Base-by-base conservation (phyloP, 2,329 filamentous ascomycete species). In the Neonectria hederae region DNA sequence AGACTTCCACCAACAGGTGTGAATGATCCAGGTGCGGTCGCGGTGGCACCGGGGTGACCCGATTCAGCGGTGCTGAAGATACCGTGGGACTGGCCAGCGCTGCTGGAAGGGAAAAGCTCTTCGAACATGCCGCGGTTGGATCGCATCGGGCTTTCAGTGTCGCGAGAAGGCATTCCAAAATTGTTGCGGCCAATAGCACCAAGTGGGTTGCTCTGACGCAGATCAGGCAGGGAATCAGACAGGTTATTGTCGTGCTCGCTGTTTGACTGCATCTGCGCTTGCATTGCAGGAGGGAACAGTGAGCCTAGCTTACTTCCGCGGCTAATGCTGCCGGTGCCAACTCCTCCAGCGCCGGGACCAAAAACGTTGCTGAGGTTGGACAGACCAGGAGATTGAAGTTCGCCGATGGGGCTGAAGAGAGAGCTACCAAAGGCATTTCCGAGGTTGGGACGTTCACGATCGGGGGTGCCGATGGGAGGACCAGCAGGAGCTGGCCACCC, bases 251-350 rank as follows among this genome's bases (percentile, higher is more conserved):
- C 87, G 46, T 91, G 90, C 13, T 95, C 91, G 4, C 40, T 54
- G 30, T 89, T 86, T 3, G 81, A 81, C 64, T 94, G 92, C 91
- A 97, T 94, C 77, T 97, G 93, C 38, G 94, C 92, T 79, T 97
- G 94, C 92, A 97, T 94, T 5, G 91, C 90, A 1, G 89, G 82
- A 9, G 95, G 94, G 75, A 99, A 97, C 24, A 99, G 83, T 1
- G 93, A 94, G 2, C 92, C 92, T 42, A 97, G 84, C 78, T 94
- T 97, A 82, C 92, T 96, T 5, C 88, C 86, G 40, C 93, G 89
- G 32, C 92, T 89, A 49, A 92, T 87, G 55, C 90, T 90, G 54
- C 90, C 90, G 7, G 89, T 81, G 60, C 83, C 84, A 62, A 83
- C 83, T 42, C 83, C 81, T 60, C 84, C 85, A 22, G 84, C 82